phyloP scores from a whole-genome alignment of 1,284 basidiomycete species.

The Cryptococcus jaspeensis region DNA sequence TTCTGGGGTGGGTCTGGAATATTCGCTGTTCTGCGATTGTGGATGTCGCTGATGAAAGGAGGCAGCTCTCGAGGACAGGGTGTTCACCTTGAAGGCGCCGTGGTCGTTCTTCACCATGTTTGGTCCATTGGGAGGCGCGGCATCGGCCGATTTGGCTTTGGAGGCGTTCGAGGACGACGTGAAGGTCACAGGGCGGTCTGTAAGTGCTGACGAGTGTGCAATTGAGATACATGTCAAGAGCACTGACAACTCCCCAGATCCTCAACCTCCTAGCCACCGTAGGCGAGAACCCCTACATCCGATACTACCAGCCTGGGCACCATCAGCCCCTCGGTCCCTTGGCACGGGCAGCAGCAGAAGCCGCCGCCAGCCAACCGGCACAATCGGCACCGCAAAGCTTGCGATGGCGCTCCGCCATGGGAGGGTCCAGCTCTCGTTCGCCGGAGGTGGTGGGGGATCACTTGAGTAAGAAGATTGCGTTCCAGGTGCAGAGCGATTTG shows the following conservation, averaged over 20 bases:
- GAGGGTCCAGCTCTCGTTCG: constrained; percentile 29
- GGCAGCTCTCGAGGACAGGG: constrained; percentile 75
- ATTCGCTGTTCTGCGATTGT: not conserved
- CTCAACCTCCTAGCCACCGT: constrained; percentile 86
- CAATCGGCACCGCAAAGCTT: constrained; percentile 49
- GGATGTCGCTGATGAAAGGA: not conserved
- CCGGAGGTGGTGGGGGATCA: constrained; percentile 56
- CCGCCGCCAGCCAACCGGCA: constrained; percentile 38
- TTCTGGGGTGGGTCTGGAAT: constrained; percentile 67
- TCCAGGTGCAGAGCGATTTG: constrained; percentile 73
- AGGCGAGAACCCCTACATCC: constrained; percentile 90
- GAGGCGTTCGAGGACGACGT: constrained; percentile 77
- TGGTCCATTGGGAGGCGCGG: constrained; percentile 71
- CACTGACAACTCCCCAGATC: constrained; percentile 58
- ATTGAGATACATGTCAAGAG: not conserved
- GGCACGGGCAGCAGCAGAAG: constrained; percentile 52
- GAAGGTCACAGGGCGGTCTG: constrained; percentile 58
- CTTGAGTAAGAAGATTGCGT: constrained; percentile 73
- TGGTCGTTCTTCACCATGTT: constrained; percentile 81
- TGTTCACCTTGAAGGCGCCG: constrained; percentile 74
- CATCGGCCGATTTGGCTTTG: constrained; percentile 62
- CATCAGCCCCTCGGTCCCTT: constrained; percentile 85
- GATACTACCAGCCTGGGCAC: constrained; percentile 84
- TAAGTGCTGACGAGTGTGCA: constrained; percentile 22
- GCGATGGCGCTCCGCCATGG: constrained; percentile 50